phyloP scores from a whole-genome alignment of 83 land plant genomes.

The Picea engelmannii region DNA sequence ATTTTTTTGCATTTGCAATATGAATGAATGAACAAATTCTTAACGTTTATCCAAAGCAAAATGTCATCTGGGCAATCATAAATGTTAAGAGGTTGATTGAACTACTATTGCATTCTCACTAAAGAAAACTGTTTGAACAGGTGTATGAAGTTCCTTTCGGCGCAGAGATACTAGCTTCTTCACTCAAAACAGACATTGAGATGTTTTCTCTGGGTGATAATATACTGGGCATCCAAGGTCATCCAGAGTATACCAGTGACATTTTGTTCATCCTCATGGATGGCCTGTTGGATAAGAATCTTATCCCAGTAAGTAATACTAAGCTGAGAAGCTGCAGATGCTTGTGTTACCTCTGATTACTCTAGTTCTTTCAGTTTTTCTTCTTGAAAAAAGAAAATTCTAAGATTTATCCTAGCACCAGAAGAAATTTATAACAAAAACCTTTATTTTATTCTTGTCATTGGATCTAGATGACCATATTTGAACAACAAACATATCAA shows the following conservation, averaged over 20 bases:
- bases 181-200: slow-evolving; percentile 55
- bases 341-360: not conserved
- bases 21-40: too few species aligned
- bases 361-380: not conserved
- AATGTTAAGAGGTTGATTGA: too few species aligned
- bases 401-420: not conserved
- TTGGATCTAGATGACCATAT: too few species aligned
- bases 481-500: too few species aligned
- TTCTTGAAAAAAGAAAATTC: too few species aligned
- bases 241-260: slow-evolving; percentile 72
- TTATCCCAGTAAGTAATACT: slow-evolving; percentile 29
- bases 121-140: slow-evolving; percentile 9
- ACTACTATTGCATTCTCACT: too few species aligned
- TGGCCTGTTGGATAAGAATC: slow-evolving; percentile 30
- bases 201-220: slow-evolving; percentile 68
- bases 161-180: slow-evolving; percentile 54
- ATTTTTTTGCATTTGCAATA: too few species aligned
- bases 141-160: slow-evolving; percentile 49
- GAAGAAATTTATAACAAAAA: not conserved
- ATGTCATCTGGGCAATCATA: too few species aligned
- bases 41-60: too few species aligned
- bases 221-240: slow-evolving; percentile 80
- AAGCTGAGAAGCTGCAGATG: not conserved
- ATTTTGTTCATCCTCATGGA: slow-evolving; percentile 57
- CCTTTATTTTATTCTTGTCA: too few species aligned